Conservation (phyloP, 331 rosid genomes). For the Prunus yedoensis region DNA sequence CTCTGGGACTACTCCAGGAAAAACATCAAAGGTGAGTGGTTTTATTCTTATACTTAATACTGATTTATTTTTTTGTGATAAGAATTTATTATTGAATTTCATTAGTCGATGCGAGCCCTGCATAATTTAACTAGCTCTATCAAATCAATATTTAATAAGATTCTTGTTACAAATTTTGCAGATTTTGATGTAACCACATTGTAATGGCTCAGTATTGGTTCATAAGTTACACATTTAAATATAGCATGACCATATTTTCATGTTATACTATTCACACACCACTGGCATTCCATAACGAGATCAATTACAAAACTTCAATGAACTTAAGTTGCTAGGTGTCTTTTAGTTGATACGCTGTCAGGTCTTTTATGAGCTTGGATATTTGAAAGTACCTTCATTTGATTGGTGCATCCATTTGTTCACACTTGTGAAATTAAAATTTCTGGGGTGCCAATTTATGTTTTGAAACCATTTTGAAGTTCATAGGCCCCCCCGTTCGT, state of each 20-base stretch:
- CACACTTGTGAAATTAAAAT: background rate
- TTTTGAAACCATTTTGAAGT: background rate
- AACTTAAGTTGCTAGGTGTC: no score
- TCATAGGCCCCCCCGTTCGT: no score
- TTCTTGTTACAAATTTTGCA: background rate
- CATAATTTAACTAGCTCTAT: background rate
- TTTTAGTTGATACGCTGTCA: background rate
- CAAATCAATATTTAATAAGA: background rate
- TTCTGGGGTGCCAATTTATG: background rate
- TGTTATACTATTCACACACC: background rate
- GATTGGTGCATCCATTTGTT: background rate
- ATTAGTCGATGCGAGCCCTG: conserved; percentile 1
- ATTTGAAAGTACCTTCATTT: background rate
- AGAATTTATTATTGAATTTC: background rate
- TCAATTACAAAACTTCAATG: no score
- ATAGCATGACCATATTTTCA: background rate
- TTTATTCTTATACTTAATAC: conserved; percentile 1
- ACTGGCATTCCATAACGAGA: no score
- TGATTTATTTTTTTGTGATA: background rate
- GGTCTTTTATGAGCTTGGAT: background rate
- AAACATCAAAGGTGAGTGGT: conserved; percentile 68
- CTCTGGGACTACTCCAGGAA: conserved; percentile 54
- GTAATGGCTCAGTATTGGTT: no score
- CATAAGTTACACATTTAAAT: no score
- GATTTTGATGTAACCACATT: background rate